Percentiles rank a stretch among this genome's conserved stretches.
phyloP scores from a whole-genome alignment of 805 yeast species.

The Clavispora asparagi region DNA sequence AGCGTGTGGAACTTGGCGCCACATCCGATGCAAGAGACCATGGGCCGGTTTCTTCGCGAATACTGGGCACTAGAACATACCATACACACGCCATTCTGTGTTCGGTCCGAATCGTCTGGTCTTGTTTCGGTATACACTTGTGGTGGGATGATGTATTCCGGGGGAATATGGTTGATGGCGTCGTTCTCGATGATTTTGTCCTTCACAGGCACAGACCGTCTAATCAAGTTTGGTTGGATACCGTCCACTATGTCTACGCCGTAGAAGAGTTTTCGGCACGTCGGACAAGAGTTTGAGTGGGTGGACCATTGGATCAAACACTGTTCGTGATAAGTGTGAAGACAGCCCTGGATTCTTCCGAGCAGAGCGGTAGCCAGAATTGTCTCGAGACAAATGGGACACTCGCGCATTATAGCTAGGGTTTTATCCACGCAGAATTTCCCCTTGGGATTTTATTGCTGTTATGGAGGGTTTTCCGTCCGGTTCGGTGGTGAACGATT shows the following conservation, averaged over 20 bases:
- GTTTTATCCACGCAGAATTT: background rate
- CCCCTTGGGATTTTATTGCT: background rate
- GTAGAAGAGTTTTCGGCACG: slow-evolving; percentile 48
- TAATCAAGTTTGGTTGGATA: slow-evolving; percentile 6
- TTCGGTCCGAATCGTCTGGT: slow-evolving; percentile 1
- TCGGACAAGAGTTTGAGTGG: slow-evolving; percentile 56
- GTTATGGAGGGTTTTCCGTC: background rate
- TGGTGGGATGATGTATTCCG: slow-evolving; percentile 27
- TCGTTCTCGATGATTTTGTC: slow-evolving; percentile 30
- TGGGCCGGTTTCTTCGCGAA: slow-evolving; percentile 12
- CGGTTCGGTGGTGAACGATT: background rate
- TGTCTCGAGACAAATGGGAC: slow-evolving; percentile 57
- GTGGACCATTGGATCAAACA: slow-evolving; percentile 57
- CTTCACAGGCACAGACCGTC: slow-evolving; percentile 16
- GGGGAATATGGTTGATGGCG: slow-evolving; percentile 35
- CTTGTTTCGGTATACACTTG: slow-evolving; percentile 3
- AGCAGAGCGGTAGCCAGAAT: slow-evolving; percentile 10
- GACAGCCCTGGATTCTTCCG: slow-evolving; percentile 34
- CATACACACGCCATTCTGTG: slow-evolving; percentile 22
- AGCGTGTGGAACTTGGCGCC: slow-evolving; percentile 34
- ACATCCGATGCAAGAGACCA: slow-evolving; percentile 30
- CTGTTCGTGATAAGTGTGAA: slow-evolving; percentile 50
- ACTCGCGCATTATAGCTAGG: slow-evolving; percentile 21
- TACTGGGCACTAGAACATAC: slow-evolving; percentile 34
- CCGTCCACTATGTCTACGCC: slow-evolving; percentile 27